A percentile compares a stretch with the other conserved stretches of the same genome.
These are phyloP conservation scores for Aspergillus ochraceus DNA, from an alignment of 2,329 filamentous ascomycete species.

Conservation along the genomic window DNA sequence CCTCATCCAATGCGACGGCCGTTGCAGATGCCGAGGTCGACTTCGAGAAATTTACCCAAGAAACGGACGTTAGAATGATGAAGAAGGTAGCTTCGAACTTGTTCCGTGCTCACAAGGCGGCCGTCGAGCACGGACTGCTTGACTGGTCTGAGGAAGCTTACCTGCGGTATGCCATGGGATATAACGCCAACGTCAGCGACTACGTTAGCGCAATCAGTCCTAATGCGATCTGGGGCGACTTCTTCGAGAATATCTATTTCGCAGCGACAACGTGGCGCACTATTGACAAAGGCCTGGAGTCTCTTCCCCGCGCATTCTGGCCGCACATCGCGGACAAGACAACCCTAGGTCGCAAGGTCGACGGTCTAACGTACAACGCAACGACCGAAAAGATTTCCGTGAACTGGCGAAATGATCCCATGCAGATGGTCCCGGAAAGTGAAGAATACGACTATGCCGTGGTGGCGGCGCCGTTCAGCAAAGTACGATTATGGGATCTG, in stretches of 20 bases:
- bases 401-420: constrained; percentile 50
- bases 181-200: constrained; percentile 57
- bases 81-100: constrained; percentile 32
- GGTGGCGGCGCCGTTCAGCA: constrained; percentile 64
- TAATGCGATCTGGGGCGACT: constrained; percentile 50
- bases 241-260: constrained; percentile 63
- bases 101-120: constrained; percentile 55
- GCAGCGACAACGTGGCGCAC: constrained; percentile 61
- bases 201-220: constrained; percentile 47
- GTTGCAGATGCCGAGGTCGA: constrained; percentile 41
- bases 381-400: constrained; percentile 56
- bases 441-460: constrained; percentile 66
- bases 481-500: constrained; percentile 63
- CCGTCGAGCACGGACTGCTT: constrained; percentile 57
- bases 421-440: constrained; percentile 45
- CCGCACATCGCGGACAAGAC: constrained; percentile 61
- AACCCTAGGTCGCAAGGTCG: constrained; percentile 58
- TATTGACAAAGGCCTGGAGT: constrained; percentile 61
- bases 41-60: constrained; percentile 36
- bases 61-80: constrained; percentile 25
- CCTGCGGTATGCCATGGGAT: constrained; percentile 59
- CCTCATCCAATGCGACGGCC: constrained; percentile 35
- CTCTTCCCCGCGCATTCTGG: constrained; percentile 62
- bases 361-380: constrained; percentile 56
- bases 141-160: constrained; percentile 66